phyloP scores from a whole-genome alignment of 164 flowering plant species.

The Cinnamomum micranthum region DNA sequence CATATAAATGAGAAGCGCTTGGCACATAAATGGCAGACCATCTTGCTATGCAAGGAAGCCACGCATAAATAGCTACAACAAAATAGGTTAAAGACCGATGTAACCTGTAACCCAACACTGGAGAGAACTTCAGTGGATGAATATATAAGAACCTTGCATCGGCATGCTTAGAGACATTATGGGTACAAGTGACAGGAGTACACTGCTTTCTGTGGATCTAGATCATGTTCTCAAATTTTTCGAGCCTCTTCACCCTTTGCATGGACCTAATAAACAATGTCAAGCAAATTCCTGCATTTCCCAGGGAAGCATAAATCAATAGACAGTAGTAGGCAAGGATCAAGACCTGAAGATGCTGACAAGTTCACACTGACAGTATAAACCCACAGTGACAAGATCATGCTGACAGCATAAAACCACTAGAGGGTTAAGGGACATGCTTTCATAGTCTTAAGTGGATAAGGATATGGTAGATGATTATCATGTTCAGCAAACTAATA shows the following conservation, averaged over 20 bases:
- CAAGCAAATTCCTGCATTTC: conserved; percentile 65
- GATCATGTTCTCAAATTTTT: conserved; percentile 84
- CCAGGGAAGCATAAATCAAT: neutral
- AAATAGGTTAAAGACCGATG: neutral
- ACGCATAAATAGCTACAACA: neutral
- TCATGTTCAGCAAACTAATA: too few relatives aligned
- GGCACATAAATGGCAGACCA: too few relatives aligned
- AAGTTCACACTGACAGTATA: too few relatives aligned
- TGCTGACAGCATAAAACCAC: too few relatives aligned
- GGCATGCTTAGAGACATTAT: too few relatives aligned
- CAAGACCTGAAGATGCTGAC: too few relatives aligned
- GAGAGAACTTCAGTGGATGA: neutral
- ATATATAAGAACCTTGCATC: too few relatives aligned
- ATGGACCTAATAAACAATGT: conserved; percentile 60
- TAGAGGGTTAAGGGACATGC: too few relatives aligned
- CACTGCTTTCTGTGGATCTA: conserved; percentile 4
- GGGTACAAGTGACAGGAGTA: neutral
- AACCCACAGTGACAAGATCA: too few relatives aligned
- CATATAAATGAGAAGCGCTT: too few relatives aligned
- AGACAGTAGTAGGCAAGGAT: neutral
- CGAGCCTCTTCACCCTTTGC: conserved; percentile 76
- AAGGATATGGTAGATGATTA: too few relatives aligned
- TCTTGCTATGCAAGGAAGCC: neutral
- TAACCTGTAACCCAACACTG: neutral
- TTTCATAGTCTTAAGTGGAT: too few relatives aligned